Evolutionary conservation across 108 stramenopile genomes (phyloP), one percentile per base, ranked within the genome.

Genomic region (Fistulifera solaris): DNA sequence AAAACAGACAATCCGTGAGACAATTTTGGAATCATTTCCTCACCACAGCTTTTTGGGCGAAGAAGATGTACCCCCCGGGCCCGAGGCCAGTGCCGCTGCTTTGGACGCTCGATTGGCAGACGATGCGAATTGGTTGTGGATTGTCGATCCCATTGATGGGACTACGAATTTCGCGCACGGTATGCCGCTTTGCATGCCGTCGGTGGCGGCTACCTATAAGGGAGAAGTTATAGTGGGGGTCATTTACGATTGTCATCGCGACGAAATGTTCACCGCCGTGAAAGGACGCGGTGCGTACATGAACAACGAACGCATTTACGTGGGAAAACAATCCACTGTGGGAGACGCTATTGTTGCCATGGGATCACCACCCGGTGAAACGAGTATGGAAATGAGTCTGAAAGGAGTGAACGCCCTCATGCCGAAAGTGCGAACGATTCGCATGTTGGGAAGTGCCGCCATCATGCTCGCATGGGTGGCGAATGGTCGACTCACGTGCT

Each of bases 381-480:
- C 66, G 52, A 73, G 72, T n/a, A 66, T 89, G 65, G 43, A 61
- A n/a, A 84, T 82, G 70, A 81, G 80, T 18, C 54, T 83, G 8
- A 58, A 66, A 15, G 88, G 81, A 1, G 72, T 83, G 1, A 38
- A 73, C 10, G 84, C 75, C 2, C 58, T 89, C 0, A 78, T 80
- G 68, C 80, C 82, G 5, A 76, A 73, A 66, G 84, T 81, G 0
- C 58, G 82, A 45, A 82, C 83, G 5, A 56, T 89, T 46, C 78
- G 88, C 23, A 89, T 89, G 84, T 50, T 85, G 24, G 88, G 83
- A 39, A 81, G 72, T 43, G 88, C 88, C 1, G 82, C 88, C 3
- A 69, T 85, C 23, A 75, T 82, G 68, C 70, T 89, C 47, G 83
- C 83, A 1, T 89, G 88, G 88, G 81, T 89, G 2, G 88, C 88